Evolutionary conservation across 2,329 filamentous ascomycete species (phyloP).

Genomic region (Aureobasidium sp.): DNA sequence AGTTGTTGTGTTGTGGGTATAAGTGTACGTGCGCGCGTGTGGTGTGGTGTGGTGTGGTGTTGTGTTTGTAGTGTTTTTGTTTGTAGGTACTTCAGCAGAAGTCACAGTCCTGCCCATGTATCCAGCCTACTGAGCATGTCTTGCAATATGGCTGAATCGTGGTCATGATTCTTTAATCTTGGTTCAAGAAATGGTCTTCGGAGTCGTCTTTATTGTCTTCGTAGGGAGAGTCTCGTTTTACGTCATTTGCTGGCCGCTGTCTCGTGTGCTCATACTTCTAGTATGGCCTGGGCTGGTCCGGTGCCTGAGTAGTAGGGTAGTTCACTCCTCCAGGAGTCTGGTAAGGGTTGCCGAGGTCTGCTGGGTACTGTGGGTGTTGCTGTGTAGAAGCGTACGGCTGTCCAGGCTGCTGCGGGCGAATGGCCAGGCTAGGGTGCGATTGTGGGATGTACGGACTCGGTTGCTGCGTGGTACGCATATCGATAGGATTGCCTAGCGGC

Average conservation of each 20-base stretch:
- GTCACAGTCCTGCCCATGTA: neutral
- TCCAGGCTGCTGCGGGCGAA: slow-evolving; percentile 3
- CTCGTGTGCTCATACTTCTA: neutral
- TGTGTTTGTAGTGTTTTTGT: neutral
- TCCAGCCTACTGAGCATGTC: neutral
- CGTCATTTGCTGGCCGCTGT: neutral
- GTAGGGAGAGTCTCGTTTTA: neutral
- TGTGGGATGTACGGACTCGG: neutral
- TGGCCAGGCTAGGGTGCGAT: neutral
- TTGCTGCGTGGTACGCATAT: neutral
- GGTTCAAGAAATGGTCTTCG: neutral
- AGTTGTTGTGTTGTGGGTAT: neutral
- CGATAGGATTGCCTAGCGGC: neutral
- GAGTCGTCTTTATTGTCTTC: neutral
- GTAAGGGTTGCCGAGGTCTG: neutral
- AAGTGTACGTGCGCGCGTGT: neutral
- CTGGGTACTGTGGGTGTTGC: neutral
- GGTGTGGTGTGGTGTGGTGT: neutral
- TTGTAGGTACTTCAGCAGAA: neutral
- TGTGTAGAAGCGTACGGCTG: neutral
- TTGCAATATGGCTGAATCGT: neutral
- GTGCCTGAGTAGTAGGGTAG: neutral
- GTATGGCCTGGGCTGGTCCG: neutral
- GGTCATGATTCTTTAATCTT: neutral
- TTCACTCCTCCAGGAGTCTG: neutral